Evolutionary conservation across 768 basidiomycete genomes (phyloP).

Genomic region (Tricholoma flavovirens): DNA sequence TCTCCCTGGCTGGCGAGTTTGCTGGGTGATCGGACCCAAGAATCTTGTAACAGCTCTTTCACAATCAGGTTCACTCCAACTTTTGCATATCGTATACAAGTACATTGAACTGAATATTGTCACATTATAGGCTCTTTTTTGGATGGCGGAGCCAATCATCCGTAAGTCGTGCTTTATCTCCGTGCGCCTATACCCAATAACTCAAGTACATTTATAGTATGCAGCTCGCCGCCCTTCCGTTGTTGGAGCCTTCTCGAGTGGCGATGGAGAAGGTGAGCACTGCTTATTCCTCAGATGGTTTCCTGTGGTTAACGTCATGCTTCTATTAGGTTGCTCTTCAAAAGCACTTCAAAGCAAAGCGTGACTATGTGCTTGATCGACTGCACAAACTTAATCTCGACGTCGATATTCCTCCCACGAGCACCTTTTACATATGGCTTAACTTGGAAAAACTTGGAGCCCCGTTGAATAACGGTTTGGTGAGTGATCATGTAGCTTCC

Average conservation of each 20-base stretch:
- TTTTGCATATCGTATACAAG: not conserved
- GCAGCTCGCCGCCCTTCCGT: slow-evolving; percentile 82
- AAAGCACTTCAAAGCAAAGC: slow-evolving; percentile 85
- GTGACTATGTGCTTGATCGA: slow-evolving; percentile 84
- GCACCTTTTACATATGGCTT: slow-evolving; percentile 95
- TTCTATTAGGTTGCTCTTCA: slow-evolving; percentile 66
- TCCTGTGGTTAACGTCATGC: not conserved
- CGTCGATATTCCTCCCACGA: slow-evolving; percentile 67
- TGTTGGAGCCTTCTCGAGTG: slow-evolving; percentile 70
- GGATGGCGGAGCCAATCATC: slow-evolving; percentile 92
- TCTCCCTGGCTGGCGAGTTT: slow-evolving; percentile 90
- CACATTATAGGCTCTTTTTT: slow-evolving; percentile 65
- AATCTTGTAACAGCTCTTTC: slow-evolving; percentile 84
- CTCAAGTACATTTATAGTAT: slow-evolving; percentile 37
- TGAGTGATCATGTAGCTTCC: slow-evolving; percentile 21
- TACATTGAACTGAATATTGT: not conserved
- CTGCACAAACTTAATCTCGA: slow-evolving; percentile 73
- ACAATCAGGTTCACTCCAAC: slow-evolving; percentile 58
- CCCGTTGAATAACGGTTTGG: slow-evolving; percentile 85
- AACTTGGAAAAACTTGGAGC: slow-evolving; percentile 73
- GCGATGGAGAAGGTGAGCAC: slow-evolving; percentile 54
- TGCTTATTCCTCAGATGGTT: not conserved
- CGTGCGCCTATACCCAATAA: not conserved
- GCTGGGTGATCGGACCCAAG: slow-evolving; percentile 91
- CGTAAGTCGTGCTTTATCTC: slow-evolving; percentile 41